These are phyloP conservation scores for Corchorus capsularis DNA, from an alignment of 345 rosid genomes.

Conservation along the genomic window DNA sequence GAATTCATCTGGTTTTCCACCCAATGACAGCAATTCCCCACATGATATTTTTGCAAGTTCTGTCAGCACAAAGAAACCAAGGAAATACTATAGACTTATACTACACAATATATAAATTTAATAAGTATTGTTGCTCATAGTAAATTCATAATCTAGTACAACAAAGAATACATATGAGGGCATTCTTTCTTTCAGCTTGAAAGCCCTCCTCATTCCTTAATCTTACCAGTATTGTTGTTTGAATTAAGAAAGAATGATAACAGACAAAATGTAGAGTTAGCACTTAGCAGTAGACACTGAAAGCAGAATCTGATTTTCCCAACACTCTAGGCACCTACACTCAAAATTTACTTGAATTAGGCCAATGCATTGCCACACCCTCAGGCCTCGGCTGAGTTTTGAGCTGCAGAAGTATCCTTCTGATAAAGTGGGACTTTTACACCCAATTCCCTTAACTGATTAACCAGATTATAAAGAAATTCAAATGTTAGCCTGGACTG, in stretches of 20 bases:
- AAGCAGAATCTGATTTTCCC: not conserved
- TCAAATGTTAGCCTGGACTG: constrained; percentile 75
- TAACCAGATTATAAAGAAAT: constrained; percentile 66
- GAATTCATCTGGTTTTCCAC: too few species aligned
- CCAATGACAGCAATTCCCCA: too few species aligned
- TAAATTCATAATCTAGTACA: not conserved
- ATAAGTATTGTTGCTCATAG: too few species aligned
- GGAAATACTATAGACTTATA: too few species aligned
- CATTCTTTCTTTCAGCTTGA: not conserved
- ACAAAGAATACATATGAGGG: not conserved
- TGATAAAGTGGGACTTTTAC: constrained; percentile 72
- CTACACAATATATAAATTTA: too few species aligned
- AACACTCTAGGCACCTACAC: not conserved
- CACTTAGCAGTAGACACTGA: constrained; percentile 3
- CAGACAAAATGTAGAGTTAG: not conserved
- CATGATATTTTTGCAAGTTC: too few species aligned
- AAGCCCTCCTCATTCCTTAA: not conserved
- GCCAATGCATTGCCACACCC: constrained; percentile 23
- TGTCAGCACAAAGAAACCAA: too few species aligned
- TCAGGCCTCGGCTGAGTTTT: constrained; percentile 26
- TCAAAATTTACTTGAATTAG: not conserved
- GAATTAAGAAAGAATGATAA: not conserved
- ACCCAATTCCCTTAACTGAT: constrained; percentile 63
- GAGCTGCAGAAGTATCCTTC: constrained; percentile 28
- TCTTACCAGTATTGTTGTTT: not conserved